phyloP scores from a whole-genome alignment of 768 basidiomycete species.

The Russula abietina region DNA sequence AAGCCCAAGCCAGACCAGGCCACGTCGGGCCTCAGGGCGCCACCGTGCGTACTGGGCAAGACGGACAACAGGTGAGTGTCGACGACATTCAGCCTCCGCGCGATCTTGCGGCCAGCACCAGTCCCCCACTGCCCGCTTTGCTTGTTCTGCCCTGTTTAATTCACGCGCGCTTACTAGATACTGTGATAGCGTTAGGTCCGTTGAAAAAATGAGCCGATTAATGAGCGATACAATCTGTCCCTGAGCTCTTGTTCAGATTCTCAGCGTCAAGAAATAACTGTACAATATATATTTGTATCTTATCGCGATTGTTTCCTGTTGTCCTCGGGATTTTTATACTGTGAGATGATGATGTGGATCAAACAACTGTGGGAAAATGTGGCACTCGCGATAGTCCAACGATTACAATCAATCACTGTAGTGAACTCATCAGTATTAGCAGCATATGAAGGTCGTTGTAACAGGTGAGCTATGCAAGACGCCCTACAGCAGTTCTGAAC shows the following conservation, averaged over 20 bases:
- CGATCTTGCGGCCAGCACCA: too few relatives aligned
- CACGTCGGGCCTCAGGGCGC: neutral
- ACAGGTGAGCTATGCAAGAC: conserved; percentile 38
- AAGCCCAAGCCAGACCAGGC: neutral
- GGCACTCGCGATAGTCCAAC: too few relatives aligned
- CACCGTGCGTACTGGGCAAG: neutral
- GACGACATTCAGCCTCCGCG: neutral
- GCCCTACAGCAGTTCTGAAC: neutral
- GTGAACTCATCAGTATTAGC: neutral
- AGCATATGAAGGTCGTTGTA: conserved; percentile 47
- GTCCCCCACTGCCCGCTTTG: neutral
- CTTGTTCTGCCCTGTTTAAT: neutral
- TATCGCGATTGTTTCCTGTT: too few relatives aligned
- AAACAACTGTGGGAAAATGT: too few relatives aligned
- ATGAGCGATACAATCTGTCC: too few relatives aligned
- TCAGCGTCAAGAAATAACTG: conserved; percentile 4
- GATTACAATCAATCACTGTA: neutral
- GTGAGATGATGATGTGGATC: neutral
- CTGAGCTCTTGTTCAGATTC: neutral
- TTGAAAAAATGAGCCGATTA: conserved; percentile 13
- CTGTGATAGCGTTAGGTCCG: conserved; percentile 9
- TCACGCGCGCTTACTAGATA: neutral
- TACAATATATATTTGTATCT: neutral
- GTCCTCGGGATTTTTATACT: neutral
- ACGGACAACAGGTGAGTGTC: conserved; percentile 1